phyloP scores from a whole-genome alignment of 2,329 filamentous ascomycete genomes.

The Helicocarpus griseus region DNA sequence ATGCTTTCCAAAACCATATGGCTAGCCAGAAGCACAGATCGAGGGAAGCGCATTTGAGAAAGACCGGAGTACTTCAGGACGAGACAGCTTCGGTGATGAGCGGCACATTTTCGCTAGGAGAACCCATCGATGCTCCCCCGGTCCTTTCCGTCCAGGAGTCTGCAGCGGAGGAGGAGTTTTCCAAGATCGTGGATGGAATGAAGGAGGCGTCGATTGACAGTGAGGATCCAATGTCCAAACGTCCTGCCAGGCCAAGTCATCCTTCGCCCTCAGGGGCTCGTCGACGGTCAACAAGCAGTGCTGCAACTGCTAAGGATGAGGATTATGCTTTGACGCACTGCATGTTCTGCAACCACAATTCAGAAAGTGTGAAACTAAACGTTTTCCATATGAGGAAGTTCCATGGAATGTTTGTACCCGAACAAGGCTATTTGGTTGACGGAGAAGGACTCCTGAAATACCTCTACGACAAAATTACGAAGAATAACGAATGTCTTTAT shows the following conservation, averaged over 20 bases:
- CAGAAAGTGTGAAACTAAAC: slow-evolving; percentile 65
- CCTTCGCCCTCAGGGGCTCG: slow-evolving; percentile 22
- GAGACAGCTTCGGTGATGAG: slow-evolving; percentile 76
- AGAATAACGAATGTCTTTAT: slow-evolving; percentile 74
- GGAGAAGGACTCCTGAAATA: slow-evolving; percentile 70
- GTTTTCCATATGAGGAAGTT: slow-evolving; percentile 81
- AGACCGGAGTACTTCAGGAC: slow-evolving; percentile 43
- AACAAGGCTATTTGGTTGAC: slow-evolving; percentile 73
- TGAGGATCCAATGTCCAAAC: slow-evolving; percentile 35
- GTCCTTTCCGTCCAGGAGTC: slow-evolving; percentile 30
- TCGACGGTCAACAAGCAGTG: slow-evolving; percentile 19
- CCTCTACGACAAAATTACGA: slow-evolving; percentile 68
- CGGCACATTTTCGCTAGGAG: slow-evolving; percentile 73
- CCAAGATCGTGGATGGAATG: slow-evolving; percentile 65
- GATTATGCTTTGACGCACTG: slow-evolving; percentile 50
- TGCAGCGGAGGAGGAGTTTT: slow-evolving; percentile 58
- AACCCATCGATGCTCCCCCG: slow-evolving; percentile 48
- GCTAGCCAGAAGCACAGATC: slow-evolving; percentile 81
- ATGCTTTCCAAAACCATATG: slow-evolving; percentile 88
- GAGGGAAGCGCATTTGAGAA: slow-evolving; percentile 46
- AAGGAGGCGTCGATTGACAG: slow-evolving; percentile 53
- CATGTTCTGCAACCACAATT: slow-evolving; percentile 86
- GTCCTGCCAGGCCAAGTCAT: slow-evolving; percentile 33
- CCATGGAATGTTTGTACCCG: slow-evolving; percentile 94
- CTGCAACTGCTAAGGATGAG: slow-evolving; percentile 9